Percentiles rank a stretch among this genome's conserved stretches.
phyloP scores from a whole-genome alignment of 495 filamentous ascomycete genomes.

The Neurospora intermedia region DNA sequence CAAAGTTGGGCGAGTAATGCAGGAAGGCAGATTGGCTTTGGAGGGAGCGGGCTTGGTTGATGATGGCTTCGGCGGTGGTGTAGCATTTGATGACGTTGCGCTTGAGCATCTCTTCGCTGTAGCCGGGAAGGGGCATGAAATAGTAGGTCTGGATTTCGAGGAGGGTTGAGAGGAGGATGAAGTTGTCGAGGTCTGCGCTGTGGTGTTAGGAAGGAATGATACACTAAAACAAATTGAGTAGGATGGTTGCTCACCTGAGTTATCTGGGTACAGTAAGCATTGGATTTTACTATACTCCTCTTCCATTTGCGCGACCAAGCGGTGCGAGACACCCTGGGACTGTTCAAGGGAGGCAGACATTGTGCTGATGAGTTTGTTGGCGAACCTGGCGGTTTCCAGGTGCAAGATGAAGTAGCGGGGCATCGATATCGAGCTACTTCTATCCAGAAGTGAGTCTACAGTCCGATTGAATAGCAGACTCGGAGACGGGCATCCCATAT shows the following conservation, averaged over 20 bases:
- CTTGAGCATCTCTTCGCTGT: slow-evolving; percentile 25
- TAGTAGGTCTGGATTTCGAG: slow-evolving; percentile 38
- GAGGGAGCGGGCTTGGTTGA: slow-evolving; percentile 20
- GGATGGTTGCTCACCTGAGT: slow-evolving; percentile 21
- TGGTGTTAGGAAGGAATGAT: neutral
- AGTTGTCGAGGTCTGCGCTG: slow-evolving; percentile 26
- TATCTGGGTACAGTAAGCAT: slow-evolving; percentile 28
- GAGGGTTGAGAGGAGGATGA: slow-evolving; percentile 29
- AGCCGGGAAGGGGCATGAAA: slow-evolving; percentile 30
- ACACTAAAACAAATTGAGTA: neutral
- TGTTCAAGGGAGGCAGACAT: slow-evolving; percentile 31
- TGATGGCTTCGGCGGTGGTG: slow-evolving; percentile 27
- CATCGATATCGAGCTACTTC: slow-evolving; percentile 23
- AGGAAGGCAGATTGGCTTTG: slow-evolving; percentile 24
- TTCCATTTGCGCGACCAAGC: slow-evolving; percentile 31
- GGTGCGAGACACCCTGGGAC: slow-evolving; percentile 28
- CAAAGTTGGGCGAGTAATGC: slow-evolving; percentile 29
- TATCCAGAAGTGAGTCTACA: slow-evolving; percentile 29
- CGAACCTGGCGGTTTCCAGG: slow-evolving; percentile 33
- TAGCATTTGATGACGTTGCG: slow-evolving; percentile 31
- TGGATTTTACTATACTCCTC: slow-evolving; percentile 33
- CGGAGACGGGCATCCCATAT: slow-evolving; percentile 29
- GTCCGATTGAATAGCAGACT: slow-evolving; percentile 31
- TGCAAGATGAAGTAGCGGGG: slow-evolving; percentile 29
- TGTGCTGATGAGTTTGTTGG: slow-evolving; percentile 26